Conservation (phyloP, 2,329 filamentous ascomycete genomes). For the Lecanicillium sp. region DNA sequence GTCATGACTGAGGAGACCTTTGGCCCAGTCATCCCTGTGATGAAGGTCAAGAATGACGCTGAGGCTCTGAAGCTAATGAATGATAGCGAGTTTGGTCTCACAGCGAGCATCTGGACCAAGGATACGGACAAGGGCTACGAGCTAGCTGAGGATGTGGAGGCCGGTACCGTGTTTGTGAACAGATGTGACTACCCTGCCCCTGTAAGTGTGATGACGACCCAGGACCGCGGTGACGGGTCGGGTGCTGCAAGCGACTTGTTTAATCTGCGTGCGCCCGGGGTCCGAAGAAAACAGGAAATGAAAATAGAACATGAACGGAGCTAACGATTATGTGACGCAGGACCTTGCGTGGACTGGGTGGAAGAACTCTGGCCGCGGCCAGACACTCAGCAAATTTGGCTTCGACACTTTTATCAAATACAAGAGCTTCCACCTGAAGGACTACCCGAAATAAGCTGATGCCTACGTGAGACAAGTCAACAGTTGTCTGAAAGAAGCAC, state of each 20-base stretch:
- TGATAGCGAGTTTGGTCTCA: conserved; percentile 88
- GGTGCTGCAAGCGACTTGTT: not conserved
- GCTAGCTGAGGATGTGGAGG: conserved; percentile 75
- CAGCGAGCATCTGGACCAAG: conserved; percentile 96
- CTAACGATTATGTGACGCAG: conserved; percentile 35
- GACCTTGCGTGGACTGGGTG: conserved; percentile 95
- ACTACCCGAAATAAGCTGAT: conserved; percentile 63
- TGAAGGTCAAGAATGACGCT: conserved; percentile 74
- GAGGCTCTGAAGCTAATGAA: conserved; percentile 88
- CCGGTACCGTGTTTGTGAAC: conserved; percentile 94
- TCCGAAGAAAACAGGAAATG: not conserved
- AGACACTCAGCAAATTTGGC: conserved; percentile 81
- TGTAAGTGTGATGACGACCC: conserved; percentile 48
- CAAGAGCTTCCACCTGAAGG: conserved; percentile 92
- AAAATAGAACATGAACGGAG: not conserved
- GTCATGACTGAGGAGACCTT: conserved; percentile 96
- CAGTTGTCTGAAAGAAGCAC: not conserved
- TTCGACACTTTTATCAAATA: conserved; percentile 95
- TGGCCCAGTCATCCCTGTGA: conserved; percentile 83
- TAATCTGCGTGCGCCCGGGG: not conserved
- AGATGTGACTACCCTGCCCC: conserved; percentile 87
- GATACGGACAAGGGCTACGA: conserved; percentile 69
- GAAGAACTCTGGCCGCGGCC: conserved; percentile 93
- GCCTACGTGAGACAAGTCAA: too few species aligned
- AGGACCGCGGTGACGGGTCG: not conserved